Evolutionary conservation across 352 stramenopile genomes (phyloP).

Genomic region (Pythium volutum): DNA sequence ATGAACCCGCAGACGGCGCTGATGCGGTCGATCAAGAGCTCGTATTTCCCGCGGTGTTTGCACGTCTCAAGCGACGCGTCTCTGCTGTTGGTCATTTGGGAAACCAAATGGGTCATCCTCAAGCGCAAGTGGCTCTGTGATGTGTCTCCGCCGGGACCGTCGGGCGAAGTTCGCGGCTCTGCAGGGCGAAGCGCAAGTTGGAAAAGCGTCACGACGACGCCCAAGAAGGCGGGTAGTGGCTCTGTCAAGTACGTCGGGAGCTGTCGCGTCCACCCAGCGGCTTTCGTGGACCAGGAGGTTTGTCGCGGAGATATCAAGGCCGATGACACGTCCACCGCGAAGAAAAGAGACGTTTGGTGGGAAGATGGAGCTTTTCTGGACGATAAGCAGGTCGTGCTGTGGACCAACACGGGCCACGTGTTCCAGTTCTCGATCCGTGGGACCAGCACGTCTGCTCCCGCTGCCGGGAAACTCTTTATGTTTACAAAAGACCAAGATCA

Average conservation of each 20-base stretch:
- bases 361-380: slow-evolving; percentile 64
- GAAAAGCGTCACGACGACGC: slow-evolving; percentile 20
- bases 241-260: slow-evolving; percentile 42
- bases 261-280: slow-evolving; percentile 42
- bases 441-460: slow-evolving; percentile 13
- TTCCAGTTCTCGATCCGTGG: slow-evolving; percentile 54
- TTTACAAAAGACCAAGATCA: slow-evolving; percentile 84
- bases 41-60: slow-evolving; percentile 62
- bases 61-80: slow-evolving; percentile 59
- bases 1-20: slow-evolving; percentile 79
- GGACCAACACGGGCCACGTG: slow-evolving; percentile 62
- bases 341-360: slow-evolving; percentile 29
- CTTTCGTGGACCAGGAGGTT: slow-evolving; percentile 23
- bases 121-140: slow-evolving; percentile 80
- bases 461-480: slow-evolving; percentile 64
- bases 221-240: slow-evolving; percentile 30
- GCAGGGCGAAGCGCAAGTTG: slow-evolving; percentile 17
- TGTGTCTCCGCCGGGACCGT: slow-evolving; percentile 25
- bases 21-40: slow-evolving; percentile 80
- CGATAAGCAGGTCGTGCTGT: slow-evolving; percentile 60
- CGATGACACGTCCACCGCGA: not conserved
- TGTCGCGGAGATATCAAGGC: not conserved
- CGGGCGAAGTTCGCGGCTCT: not conserved
- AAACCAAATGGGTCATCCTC: slow-evolving; percentile 67
- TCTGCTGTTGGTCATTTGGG: slow-evolving; percentile 75